Conservation (phyloP, 1,139 yeast genomes). For the Lodderomyces beijingensis region DNA sequence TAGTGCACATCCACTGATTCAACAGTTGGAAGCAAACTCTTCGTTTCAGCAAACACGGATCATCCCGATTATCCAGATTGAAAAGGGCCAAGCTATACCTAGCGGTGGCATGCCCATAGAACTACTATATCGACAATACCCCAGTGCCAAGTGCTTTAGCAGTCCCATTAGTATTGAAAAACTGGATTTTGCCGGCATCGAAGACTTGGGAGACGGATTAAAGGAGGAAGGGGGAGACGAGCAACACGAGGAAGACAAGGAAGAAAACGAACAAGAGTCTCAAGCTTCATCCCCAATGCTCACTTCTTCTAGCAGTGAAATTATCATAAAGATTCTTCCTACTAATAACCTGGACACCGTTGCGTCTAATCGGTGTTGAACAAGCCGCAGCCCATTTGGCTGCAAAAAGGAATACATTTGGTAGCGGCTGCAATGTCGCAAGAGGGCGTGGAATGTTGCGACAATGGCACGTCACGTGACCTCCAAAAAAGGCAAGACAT, state of each 20-base stretch:
- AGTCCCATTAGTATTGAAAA: slow-evolving; percentile 7
- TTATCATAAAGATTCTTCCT: slow-evolving; percentile 1
- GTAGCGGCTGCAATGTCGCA: too few species aligned
- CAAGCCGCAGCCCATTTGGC: too few species aligned
- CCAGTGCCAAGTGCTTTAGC: background rate
- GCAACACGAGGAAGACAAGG: background rate
- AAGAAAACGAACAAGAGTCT: background rate
- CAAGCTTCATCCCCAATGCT: too few species aligned
- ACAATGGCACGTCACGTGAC: too few species aligned
- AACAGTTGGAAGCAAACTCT: slow-evolving; percentile 3
- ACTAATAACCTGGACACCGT: too few species aligned
- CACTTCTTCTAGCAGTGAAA: too few species aligned
- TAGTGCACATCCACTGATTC: slow-evolving; percentile 2
- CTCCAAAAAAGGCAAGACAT: too few species aligned
- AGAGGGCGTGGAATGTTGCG: too few species aligned
- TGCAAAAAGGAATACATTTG: too few species aligned
- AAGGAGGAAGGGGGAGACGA: background rate
- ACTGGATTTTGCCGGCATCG: too few species aligned
- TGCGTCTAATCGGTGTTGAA: too few species aligned
- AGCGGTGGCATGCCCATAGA: slow-evolving; percentile 20
- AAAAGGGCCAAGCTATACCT: slow-evolving; percentile 24
- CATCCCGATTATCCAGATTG: slow-evolving; percentile 16
- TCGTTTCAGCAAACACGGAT: slow-evolving; percentile 3
- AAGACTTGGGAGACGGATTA: too few species aligned
- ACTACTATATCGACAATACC: slow-evolving; percentile 2